Conservation (phyloP, 1,284 basidiomycete species). For the Fomes fomentarius region DNA sequence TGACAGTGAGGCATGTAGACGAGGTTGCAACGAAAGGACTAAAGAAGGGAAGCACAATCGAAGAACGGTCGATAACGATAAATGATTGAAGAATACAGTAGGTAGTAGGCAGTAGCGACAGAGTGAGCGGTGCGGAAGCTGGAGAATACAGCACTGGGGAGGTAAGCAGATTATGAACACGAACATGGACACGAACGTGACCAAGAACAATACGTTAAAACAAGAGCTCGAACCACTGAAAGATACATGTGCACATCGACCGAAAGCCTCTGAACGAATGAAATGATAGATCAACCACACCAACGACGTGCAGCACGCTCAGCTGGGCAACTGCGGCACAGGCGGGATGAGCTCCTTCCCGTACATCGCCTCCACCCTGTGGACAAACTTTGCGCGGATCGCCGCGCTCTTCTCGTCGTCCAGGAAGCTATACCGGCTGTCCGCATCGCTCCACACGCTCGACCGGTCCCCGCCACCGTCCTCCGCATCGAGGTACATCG, state of each 20-base stretch:
- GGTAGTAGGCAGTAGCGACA: background rate
- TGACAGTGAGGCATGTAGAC: background rate
- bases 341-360: slow-evolving; percentile 43
- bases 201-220: background rate
- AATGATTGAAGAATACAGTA: too few relatives aligned
- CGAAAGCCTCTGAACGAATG: too few relatives aligned
- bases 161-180: background rate
- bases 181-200: background rate
- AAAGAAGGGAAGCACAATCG: slow-evolving; percentile 3
- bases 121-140: background rate
- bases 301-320: background rate
- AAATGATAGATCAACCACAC: too few relatives aligned
- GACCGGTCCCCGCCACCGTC: slow-evolving; percentile 40
- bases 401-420: slow-evolving; percentile 55
- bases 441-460: slow-evolving; percentile 46
- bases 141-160: slow-evolving; percentile 12
- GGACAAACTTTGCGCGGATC: slow-evolving; percentile 51
- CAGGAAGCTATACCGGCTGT: slow-evolving; percentile 54
- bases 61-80: slow-evolving; percentile 1
- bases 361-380: slow-evolving; percentile 55
- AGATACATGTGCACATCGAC: too few relatives aligned
- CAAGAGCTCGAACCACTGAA: background rate
- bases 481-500: slow-evolving; percentile 27
- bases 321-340: slow-evolving; percentile 45
- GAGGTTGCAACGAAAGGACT: background rate